Conservation (phyloP, 2,329 filamentous ascomycete genomes). For the Nigrograna mackinnonii region DNA sequence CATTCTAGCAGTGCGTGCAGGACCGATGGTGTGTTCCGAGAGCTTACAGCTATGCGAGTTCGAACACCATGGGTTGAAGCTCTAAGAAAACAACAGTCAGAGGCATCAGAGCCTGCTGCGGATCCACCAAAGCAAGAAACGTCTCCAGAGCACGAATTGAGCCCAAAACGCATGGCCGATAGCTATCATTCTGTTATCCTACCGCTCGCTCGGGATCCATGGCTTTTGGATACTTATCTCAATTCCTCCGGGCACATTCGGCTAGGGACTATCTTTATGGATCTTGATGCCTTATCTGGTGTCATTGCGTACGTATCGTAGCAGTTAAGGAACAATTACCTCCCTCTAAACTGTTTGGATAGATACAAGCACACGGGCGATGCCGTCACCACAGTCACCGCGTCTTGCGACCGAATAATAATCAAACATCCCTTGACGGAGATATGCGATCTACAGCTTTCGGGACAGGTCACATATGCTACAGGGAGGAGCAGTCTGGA, state of each 20-base stretch:
- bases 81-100: conserved; percentile 55
- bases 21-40: conserved; percentile 65
- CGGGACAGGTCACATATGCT: conserved; percentile 70
- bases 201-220: conserved; percentile 73
- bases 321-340: conserved; percentile 48
- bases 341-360: conserved; percentile 15
- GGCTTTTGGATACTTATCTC: conserved; percentile 77
- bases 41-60: conserved; percentile 49
- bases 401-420: conserved; percentile 65
- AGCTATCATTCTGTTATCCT: conserved; percentile 68
- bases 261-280: conserved; percentile 77
- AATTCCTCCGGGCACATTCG: conserved; percentile 75
- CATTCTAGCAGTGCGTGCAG: conserved; percentile 24
- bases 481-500: conserved; percentile 75
- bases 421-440: conserved; percentile 74
- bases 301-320: conserved; percentile 67
- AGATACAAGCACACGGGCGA: conserved; percentile 71
- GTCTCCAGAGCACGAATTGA: conserved; percentile 57
- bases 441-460: conserved; percentile 78
- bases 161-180: conserved; percentile 71
- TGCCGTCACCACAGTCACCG: conserved; percentile 65
- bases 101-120: conserved; percentile 31
- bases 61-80: conserved; percentile 73
- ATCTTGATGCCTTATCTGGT: conserved; percentile 76
- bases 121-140: conserved; percentile 36